A percentile compares a stretch with the other conserved stretches of the same genome.
phyloP scores from a whole-genome alignment of 306 rosid species.

The Vigna unguiculata region DNA sequence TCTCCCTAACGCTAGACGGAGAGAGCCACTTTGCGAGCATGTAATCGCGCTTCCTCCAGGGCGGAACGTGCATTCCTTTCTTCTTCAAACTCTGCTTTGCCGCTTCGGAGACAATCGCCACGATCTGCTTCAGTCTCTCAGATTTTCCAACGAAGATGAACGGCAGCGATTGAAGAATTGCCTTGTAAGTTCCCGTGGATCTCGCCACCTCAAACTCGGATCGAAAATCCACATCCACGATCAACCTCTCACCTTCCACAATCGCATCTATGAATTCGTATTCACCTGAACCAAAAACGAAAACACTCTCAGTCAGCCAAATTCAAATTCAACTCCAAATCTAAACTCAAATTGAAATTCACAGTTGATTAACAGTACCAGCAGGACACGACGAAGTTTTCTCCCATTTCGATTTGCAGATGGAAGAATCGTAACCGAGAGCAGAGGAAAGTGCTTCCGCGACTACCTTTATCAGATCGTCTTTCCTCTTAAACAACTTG shows the following conservation, averaged over 20 bases:
- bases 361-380: slow-evolving; percentile 52
- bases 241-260: slow-evolving; percentile 69
- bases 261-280: slow-evolving; percentile 87
- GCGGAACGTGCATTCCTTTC: slow-evolving; percentile 97
- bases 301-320: not conserved
- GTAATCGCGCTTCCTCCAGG: slow-evolving; percentile 94
- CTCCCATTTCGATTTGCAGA: slow-evolving; percentile 96
- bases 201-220: slow-evolving; percentile 96
- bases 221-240: slow-evolving; percentile 85
- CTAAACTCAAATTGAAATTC: not conserved
- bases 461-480: slow-evolving; percentile 73
- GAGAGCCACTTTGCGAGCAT: slow-evolving; percentile 97
- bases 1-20: slow-evolving; percentile 40
- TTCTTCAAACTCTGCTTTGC: slow-evolving; percentile 87
- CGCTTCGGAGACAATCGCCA: slow-evolving; percentile 80
- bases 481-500: slow-evolving; percentile 67
- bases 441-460: slow-evolving; percentile 65
- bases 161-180: slow-evolving; percentile 86
- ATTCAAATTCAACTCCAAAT: not conserved
- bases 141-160: slow-evolving; percentile 80
- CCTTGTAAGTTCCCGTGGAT: slow-evolving; percentile 77
- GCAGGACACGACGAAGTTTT: slow-evolving; percentile 80
- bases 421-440: slow-evolving; percentile 76
- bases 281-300: slow-evolving; percentile 62
- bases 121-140: slow-evolving; percentile 77